phyloP scores from a whole-genome alignment of 768 basidiomycete species.

The Leccinum fibrillosum region DNA sequence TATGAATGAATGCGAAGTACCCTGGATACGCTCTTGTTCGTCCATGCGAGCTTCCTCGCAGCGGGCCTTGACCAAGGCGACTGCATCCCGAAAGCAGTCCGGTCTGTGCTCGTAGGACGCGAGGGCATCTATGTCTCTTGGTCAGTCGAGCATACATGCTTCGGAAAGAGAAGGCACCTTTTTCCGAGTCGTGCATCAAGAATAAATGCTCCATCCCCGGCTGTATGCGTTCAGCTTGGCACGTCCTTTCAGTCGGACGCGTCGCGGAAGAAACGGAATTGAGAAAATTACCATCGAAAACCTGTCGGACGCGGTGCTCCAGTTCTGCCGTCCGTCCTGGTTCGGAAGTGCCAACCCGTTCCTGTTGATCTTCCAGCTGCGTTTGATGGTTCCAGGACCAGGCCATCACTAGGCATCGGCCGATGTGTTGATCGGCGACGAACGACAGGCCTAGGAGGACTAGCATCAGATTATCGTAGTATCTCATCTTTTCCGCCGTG shows the following conservation, averaged over 20 bases:
- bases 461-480: not conserved
- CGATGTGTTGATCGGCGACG: not conserved
- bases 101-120: constrained; percentile 44
- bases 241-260: not conserved
- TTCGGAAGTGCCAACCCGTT: not conserved
- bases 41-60: constrained; percentile 59
- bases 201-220: constrained; percentile 17
- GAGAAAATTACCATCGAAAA: not conserved
- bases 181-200: not conserved
- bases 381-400: not conserved
- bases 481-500: not conserved
- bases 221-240: constrained; percentile 8
- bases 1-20: constrained; percentile 31
- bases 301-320: not conserved
- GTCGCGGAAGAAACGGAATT: not conserved
- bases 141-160: not conserved
- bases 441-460: not conserved
- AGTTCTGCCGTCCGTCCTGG: not conserved
- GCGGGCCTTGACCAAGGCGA: constrained; percentile 41
- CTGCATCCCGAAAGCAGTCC: constrained; percentile 62
- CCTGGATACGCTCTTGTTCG: constrained; percentile 59
- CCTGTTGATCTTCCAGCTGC: not conserved
- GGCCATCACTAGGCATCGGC: not conserved
- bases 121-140: constrained; percentile 35
- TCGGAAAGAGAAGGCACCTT: constrained; percentile 8